Evolutionary conservation across 2,329 filamentous ascomycete species (phyloP), one percentile per base, ranked within the genome.

Genomic region (Microthyrium microscopicum): DNA sequence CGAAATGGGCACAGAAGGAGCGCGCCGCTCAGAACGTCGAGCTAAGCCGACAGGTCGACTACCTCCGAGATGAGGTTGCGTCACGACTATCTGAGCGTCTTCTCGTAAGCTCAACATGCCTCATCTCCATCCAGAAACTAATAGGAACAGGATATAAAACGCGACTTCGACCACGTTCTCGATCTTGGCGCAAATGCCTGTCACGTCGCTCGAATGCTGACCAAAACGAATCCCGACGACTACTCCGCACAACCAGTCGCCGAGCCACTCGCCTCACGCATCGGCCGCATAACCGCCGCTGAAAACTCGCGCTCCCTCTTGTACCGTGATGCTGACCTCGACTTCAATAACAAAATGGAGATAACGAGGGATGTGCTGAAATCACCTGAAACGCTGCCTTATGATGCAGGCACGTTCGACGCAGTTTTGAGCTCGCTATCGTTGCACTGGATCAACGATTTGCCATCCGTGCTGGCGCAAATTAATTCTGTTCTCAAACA

Each of bases 371-470:
- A 81, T 26, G 73, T 93, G 4, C 62, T 94, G n/a, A 57, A 68
- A 1, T 70, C 78, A 42, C 73, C 78, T 33, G 82, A 85, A 52
- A 67, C 70, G 3, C 60, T 94, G 0, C 82, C 83, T 0, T 94
- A 77, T 51, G 70, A 70, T 30, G 60, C 78, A 4, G 69, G 74
- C 42, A 73, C 76, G 3, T 95, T 94, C 53, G 85, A 95, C 52
- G 73, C 92, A 5, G 81, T 94, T 8, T 62, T 98, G 40, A 92
- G 82, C 50, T 92, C 79, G 36, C 60, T 93, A 38, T 85, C 79
- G 37, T 64, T 98, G 51, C 89, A 98, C 57, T 98, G 89, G 89
- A 79, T 94, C 63, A 98, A 98, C 53, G 83, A 98, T 53, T 70
- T 98, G 4, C 89, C 89, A 0, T 80, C 78, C 1, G 62, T 91